Conservation (phyloP, 768 basidiomycete species). For the Lactarius akahatsu region DNA sequence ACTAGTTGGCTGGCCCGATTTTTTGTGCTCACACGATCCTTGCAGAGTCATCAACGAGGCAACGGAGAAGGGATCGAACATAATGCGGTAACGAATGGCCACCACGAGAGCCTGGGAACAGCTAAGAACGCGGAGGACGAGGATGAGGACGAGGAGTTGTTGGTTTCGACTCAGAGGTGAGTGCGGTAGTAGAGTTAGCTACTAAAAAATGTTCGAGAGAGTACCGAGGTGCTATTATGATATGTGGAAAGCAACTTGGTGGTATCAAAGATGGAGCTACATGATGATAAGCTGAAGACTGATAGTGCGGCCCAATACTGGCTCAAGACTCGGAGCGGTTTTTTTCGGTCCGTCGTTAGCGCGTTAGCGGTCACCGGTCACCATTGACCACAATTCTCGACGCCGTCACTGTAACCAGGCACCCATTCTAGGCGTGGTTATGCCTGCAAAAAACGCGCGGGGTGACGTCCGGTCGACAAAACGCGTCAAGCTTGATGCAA, state of each 20-base stretch:
- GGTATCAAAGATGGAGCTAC: neutral
- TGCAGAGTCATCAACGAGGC: slow-evolving; percentile 17
- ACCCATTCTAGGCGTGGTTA: slow-evolving; percentile 1
- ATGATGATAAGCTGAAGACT: too few species aligned
- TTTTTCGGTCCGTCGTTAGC: neutral
- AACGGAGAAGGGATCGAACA: slow-evolving; percentile 21
- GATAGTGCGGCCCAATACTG: too few species aligned
- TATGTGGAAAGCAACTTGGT: neutral
- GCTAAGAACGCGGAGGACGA: slow-evolving; percentile 26
- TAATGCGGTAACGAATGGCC: neutral
- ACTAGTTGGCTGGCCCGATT: neutral
- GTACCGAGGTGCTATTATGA: neutral
- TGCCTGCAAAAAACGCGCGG: slow-evolving; percentile 12
- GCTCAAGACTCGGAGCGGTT: too few species aligned
- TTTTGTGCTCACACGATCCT: neutral
- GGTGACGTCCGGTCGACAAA: slow-evolving; percentile 29
- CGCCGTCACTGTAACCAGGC: neutral
- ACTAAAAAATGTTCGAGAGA: neutral
- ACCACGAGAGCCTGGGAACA: neutral
- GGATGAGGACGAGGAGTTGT: slow-evolving; percentile 27
- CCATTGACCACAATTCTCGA: neutral
- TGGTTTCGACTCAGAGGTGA: slow-evolving; percentile 32
- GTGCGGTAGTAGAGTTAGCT: slow-evolving; percentile 7
- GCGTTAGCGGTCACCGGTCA: too few species aligned
- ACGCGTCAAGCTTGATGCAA: slow-evolving; percentile 30